phyloP scores from a whole-genome alignment of 2,329 filamentous ascomycete species.

The Aspergillus pseudotamarii region DNA sequence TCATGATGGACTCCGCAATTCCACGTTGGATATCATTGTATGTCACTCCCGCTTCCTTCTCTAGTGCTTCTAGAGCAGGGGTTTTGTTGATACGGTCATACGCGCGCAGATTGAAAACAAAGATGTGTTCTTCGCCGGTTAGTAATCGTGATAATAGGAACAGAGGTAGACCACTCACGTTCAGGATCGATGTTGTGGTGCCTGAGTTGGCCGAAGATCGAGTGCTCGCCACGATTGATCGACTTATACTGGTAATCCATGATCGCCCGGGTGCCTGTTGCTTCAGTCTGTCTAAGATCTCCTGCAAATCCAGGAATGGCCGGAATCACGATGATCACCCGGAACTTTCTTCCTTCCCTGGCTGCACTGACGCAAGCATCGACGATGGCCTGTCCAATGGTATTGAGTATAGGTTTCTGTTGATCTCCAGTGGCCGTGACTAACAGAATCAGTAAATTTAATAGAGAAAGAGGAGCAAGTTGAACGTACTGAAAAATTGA shows the following conservation, averaged over 20 bases:
- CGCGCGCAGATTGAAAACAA: conserved; percentile 89
- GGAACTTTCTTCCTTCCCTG: conserved; percentile 83
- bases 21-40: conserved; percentile 87
- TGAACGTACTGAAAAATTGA: conserved; percentile 79
- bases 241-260: conserved; percentile 99
- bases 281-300: conserved; percentile 80
- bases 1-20: conserved; percentile 87
- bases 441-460: conserved; percentile 30
- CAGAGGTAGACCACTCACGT: conserved; percentile 28
- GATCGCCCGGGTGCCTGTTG: conserved; percentile 84
- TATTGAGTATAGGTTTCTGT: conserved; percentile 83
- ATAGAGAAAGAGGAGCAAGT: not conserved
- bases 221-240: conserved; percentile 87
- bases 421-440: conserved; percentile 88
- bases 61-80: conserved; percentile 69
- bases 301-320: conserved; percentile 93
- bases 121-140: conserved; percentile 67
- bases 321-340: conserved; percentile 87
- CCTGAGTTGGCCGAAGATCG: conserved; percentile 79
- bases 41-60: conserved; percentile 77
- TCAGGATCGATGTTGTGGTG: conserved; percentile 74
- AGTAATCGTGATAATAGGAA: conserved; percentile 41
- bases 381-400: conserved; percentile 84
- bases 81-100: conserved; percentile 93
- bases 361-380: conserved; percentile 82